These are phyloP conservation scores for Penicillium polonicum DNA, from an alignment of 2,329 filamentous ascomycete species.

Conservation along the genomic window DNA sequence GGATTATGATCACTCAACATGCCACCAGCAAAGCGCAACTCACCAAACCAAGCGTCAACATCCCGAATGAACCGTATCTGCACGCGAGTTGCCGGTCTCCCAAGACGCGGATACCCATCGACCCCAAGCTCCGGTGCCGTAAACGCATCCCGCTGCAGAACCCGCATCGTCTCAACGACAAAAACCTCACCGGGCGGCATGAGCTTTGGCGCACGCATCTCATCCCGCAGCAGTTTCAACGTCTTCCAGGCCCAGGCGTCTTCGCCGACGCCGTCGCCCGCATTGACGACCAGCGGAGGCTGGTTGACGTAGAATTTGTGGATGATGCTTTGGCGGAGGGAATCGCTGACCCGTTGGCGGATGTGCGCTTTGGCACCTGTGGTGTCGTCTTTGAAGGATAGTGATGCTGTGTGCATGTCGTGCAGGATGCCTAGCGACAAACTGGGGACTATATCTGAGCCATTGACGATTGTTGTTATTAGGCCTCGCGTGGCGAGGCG, in stretches of 20 bases:
- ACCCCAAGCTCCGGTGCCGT: constrained; percentile 33
- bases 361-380: constrained; percentile 66
- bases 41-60: constrained; percentile 67
- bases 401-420: constrained; percentile 69
- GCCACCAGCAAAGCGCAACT: constrained; percentile 68
- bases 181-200: constrained; percentile 76
- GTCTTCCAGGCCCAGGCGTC: constrained; percentile 68
- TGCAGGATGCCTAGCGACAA: constrained; percentile 72
- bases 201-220: constrained; percentile 68
- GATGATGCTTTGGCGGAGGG: constrained; percentile 60
- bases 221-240: constrained; percentile 63
- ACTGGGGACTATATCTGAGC: constrained; percentile 70
- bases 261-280: constrained; percentile 56
- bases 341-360: constrained; percentile 64
- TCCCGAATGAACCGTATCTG: constrained; percentile 70
- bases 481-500: constrained; percentile 69
- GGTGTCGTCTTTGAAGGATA: constrained; percentile 72
- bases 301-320: constrained; percentile 60
- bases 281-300: constrained; percentile 44
- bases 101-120: constrained; percentile 51
- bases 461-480: constrained; percentile 72
- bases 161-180: constrained; percentile 65
- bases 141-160: constrained; percentile 68
- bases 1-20: constrained; percentile 78
- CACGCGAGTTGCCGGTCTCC: constrained; percentile 65